Evolutionary conservation across 2,329 filamentous ascomycete species (phyloP).

Genomic region (Phaeosphaeriaceae sp.): DNA sequence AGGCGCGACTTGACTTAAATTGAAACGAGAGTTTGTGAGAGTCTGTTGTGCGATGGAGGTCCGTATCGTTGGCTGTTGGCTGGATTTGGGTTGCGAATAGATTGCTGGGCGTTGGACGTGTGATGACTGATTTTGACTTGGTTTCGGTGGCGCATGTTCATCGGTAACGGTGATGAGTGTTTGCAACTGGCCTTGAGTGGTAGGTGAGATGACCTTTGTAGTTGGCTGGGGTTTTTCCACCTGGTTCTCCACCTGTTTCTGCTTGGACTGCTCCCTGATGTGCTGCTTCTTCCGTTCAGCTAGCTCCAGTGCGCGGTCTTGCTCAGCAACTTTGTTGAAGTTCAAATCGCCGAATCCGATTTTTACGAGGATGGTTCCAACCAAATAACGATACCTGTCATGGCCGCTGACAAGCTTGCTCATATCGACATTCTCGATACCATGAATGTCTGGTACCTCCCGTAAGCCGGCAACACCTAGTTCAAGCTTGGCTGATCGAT

Average conservation of each 20-base stretch:
- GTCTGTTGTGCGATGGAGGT: not conserved
- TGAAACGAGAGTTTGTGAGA: not conserved
- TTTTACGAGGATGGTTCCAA: constrained; percentile 54
- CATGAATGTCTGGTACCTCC: constrained; percentile 68
- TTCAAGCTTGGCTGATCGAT: constrained; percentile 80
- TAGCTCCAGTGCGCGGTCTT: constrained; percentile 43
- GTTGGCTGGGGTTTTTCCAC: not conserved
- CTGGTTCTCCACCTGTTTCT: constrained; percentile 17
- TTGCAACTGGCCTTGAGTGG: not conserved
- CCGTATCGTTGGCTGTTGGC: constrained; percentile 5
- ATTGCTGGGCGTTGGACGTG: not conserved
- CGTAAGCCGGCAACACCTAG: constrained; percentile 84
- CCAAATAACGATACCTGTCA: constrained; percentile 56
- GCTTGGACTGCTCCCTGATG: constrained; percentile 26
- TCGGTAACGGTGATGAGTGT: constrained; percentile 4
- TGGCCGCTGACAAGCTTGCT: constrained; percentile 57
- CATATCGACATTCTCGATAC: constrained; percentile 64
- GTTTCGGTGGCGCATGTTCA: not conserved
- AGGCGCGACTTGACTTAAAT: not conserved
- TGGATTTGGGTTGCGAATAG: constrained; percentile 1
- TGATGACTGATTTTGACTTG: not conserved
- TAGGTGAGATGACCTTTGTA: not conserved
- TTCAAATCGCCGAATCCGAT: constrained; percentile 59
- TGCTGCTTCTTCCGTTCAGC: constrained; percentile 48
- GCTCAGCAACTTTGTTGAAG: constrained; percentile 50